Conservation (phyloP, 495 filamentous ascomycete species). For the Podospora anserina region DNA sequence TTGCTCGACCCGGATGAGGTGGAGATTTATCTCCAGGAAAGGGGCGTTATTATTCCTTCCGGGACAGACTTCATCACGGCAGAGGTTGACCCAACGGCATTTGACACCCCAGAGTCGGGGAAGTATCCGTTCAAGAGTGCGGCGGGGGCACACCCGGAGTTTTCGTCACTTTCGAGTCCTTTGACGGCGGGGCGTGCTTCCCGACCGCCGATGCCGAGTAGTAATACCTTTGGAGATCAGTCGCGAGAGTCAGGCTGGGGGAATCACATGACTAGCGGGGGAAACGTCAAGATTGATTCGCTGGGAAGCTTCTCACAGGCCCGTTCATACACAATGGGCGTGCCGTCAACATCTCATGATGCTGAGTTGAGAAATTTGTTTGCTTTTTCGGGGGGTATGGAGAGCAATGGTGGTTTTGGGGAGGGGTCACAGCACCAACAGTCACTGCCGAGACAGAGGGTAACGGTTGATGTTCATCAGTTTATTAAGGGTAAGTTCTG, state of each 20-base stretch:
- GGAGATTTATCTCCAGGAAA: conserved; percentile 61
- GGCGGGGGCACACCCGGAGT: not conserved
- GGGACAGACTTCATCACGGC: conserved; percentile 51
- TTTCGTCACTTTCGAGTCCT: not conserved
- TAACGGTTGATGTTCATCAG: conserved; percentile 29
- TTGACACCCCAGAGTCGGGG: conserved; percentile 26
- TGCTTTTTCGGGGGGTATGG: conserved; percentile 2
- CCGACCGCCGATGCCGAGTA: not conserved
- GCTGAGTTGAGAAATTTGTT: not conserved
- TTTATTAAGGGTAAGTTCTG: conserved; percentile 27
- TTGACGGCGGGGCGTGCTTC: not conserved
- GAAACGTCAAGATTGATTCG: not conserved
- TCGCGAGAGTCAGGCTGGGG: too few species aligned
- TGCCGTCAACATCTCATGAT: not conserved
- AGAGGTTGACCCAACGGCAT: conserved; percentile 41
- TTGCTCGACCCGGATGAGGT: conserved; percentile 74
- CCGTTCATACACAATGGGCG: not conserved
- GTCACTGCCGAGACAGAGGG: conserved; percentile 10
- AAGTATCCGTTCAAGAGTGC: not conserved
- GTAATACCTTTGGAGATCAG: not conserved
- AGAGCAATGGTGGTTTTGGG: not conserved
- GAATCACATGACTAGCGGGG: not conserved
- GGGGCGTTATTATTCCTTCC: conserved; percentile 55
- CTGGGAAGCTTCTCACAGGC: conserved; percentile 4
- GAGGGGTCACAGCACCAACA: not conserved